phyloP scores from a whole-genome alignment of 164 flowering plant genomes.

The Berberis vulgaris region DNA sequence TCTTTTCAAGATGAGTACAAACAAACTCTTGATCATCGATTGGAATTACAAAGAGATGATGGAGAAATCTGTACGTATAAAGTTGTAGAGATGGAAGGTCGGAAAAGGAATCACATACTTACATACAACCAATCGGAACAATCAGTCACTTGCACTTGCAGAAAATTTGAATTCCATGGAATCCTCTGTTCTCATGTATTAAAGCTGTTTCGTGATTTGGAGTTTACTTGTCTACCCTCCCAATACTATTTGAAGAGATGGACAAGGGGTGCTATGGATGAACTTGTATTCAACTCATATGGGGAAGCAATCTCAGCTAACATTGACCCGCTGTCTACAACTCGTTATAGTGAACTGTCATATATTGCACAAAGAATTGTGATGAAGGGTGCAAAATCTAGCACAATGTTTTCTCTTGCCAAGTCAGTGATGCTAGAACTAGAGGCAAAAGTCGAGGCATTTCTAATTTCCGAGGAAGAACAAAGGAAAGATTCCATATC shows the following conservation, averaged over 20 bases:
- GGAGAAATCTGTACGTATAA: background rate
- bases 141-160: background rate
- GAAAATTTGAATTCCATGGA: constrained; percentile 5
- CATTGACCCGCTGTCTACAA: background rate
- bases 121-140: background rate
- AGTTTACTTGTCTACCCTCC: background rate
- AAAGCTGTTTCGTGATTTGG: background rate
- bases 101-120: background rate
- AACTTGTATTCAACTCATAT: background rate
- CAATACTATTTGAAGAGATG: constrained; percentile 4
- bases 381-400: background rate
- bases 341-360: constrained; percentile 2
- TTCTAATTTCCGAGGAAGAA: no score
- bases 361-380: background rate
- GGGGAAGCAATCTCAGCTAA: background rate
- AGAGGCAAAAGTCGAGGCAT: no score
- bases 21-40: background rate
- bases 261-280: background rate
- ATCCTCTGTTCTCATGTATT: constrained; percentile 1
- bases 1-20: background rate
- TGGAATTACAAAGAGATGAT: background rate
- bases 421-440: no score
- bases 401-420: background rate
- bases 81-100: background rate
- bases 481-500: no score